Percentiles rank a stretch among this genome's conserved stretches.
Evolutionary conservation across 2,329 filamentous ascomycete genomes (phyloP).

Genomic region (Aspergillus fischeri): DNA sequence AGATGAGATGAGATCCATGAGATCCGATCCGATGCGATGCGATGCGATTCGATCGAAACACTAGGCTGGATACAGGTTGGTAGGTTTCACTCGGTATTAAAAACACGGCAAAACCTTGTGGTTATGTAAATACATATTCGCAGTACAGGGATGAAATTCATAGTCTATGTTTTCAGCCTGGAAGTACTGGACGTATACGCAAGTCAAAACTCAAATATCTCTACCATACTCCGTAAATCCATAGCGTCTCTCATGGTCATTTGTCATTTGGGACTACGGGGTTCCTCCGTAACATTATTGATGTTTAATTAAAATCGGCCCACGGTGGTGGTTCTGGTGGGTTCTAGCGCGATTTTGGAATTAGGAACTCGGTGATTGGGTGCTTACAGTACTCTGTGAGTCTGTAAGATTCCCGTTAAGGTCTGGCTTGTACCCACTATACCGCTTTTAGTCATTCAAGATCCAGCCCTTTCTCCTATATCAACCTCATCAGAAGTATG

Average conservation of each 20-base stretch:
- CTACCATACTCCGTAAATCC: background rate
- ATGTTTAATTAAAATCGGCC: background rate
- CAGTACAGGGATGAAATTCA: background rate
- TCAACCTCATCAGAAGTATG: background rate
- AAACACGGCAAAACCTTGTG: background rate
- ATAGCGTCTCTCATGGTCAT: background rate
- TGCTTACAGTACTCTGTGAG: background rate
- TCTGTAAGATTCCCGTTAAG: background rate
- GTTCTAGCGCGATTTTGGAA: background rate
- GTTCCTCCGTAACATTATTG: background rate
- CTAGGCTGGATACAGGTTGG: background rate
- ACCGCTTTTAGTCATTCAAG: no score
- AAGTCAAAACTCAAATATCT: background rate
- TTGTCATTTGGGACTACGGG: no score
- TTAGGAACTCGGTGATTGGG: background rate
- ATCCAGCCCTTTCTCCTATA: no score
- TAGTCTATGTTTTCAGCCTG: background rate
- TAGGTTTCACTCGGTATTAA: background rate
- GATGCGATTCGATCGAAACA: background rate
- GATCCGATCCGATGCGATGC: background rate
- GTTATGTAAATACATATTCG: background rate
- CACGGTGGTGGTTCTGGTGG: background rate
- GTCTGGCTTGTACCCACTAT: no score
- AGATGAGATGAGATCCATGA: background rate
- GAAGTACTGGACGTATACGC: background rate